A percentile compares a stretch with the other conserved stretches of the same genome.
Evolutionary conservation across 1,139 yeast genomes (phyloP).

Genomic region (Kodamaea suecica): DNA sequence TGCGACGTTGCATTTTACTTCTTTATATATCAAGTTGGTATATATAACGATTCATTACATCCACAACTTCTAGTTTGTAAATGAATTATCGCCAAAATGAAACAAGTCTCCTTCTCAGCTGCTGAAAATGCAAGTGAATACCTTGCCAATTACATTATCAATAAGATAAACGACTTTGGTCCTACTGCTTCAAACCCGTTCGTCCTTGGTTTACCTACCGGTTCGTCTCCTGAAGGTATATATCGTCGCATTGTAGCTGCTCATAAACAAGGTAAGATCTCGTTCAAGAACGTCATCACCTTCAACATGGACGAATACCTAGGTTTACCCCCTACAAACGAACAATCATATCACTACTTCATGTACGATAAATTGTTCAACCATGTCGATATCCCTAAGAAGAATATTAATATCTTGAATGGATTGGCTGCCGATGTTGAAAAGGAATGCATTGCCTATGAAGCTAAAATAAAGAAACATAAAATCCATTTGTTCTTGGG

Average conservation of each 20-base stretch:
- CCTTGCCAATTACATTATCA: conserved; percentile 49
- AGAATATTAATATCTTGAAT: conserved; percentile 55
- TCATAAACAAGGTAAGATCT: conserved; percentile 42
- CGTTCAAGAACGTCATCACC: conserved; percentile 55
- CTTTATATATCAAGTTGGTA: background rate
- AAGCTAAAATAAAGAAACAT: conserved; percentile 45
- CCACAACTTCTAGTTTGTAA: conserved; percentile 3
- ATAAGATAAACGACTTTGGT: conserved; percentile 41
- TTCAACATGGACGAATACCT: conserved; percentile 65
- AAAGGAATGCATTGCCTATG: conserved; percentile 50
- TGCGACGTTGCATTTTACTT: conserved; percentile 8
- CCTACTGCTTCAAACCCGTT: conserved; percentile 52
- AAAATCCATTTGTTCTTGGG: conserved; percentile 58
- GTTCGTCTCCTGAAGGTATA: conserved; percentile 63
- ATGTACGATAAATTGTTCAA: conserved; percentile 59
- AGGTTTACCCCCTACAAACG: conserved; percentile 46
- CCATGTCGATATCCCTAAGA: conserved; percentile 54
- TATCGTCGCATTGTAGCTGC: conserved; percentile 48
- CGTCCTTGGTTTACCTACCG: conserved; percentile 63
- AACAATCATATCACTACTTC: conserved; percentile 59
- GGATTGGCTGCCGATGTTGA: conserved; percentile 49
- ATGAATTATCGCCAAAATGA: conserved; percentile 19
- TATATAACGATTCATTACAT: conserved; percentile 1
- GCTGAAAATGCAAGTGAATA: conserved; percentile 47
- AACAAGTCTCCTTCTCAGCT: conserved; percentile 39